Conservation (phyloP, 2,329 filamentous ascomycete genomes). For the Didymella pinodella region DNA sequence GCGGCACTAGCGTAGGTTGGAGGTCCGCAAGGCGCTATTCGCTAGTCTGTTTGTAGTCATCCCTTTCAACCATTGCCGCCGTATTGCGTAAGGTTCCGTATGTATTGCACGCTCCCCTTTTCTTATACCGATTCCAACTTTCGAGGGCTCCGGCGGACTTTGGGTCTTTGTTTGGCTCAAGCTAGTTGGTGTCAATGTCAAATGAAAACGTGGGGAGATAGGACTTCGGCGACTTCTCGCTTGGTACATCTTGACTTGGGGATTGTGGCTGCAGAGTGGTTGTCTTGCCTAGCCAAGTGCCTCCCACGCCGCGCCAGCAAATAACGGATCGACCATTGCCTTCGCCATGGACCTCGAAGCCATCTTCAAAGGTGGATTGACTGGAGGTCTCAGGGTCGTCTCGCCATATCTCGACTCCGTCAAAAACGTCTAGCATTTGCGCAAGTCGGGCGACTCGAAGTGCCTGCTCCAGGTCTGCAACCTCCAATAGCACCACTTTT, state of each 20-base stretch:
- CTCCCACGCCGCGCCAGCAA: slow-evolving; percentile 49
- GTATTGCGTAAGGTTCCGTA: too few relatives aligned
- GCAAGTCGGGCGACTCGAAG: slow-evolving; percentile 65
- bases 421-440: slow-evolving; percentile 36
- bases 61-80: too few relatives aligned
- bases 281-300: slow-evolving; percentile 36
- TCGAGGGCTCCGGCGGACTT: background rate
- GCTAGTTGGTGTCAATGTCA: background rate
- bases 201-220: background rate
- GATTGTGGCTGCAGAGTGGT: background rate
- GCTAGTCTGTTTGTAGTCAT: background rate
- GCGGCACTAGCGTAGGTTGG: slow-evolving; percentile 1
- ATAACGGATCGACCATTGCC: slow-evolving; percentile 57
- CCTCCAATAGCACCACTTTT: slow-evolving; percentile 71
- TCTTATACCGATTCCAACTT: background rate
- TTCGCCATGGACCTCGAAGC: slow-evolving; percentile 45
- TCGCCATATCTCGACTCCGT: slow-evolving; percentile 72
- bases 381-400: slow-evolving; percentile 58
- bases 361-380: slow-evolving; percentile 10
- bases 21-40: slow-evolving; percentile 6
- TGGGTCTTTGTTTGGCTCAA: background rate
- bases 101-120: too few relatives aligned
- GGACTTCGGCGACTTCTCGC: background rate
- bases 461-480: slow-evolving; percentile 75
- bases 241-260: background rate